Base-by-base conservation (phyloP, 768 basidiomycete genomes). In the Fistulinella prunicolor region DNA sequence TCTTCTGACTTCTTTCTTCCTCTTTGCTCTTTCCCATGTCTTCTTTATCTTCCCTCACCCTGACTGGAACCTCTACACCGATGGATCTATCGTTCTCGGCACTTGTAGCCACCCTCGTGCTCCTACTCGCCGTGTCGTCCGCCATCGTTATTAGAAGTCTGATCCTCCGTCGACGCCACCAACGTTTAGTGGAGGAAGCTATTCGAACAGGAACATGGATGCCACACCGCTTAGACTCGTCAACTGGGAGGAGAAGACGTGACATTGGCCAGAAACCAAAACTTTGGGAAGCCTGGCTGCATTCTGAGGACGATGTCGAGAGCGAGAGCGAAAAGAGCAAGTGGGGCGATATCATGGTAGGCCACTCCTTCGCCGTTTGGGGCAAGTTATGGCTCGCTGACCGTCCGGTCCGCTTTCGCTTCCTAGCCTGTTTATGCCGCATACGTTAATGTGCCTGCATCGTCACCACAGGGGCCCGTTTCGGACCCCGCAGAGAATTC, bases 141-240 rank as follows among this genome's bases (percentile, higher is more conserved):
- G 82, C 82, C 12, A 84, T 86, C 59, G 77, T 86, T 50, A 54
- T 78, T 38, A 81, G 85, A 29, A 85, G 82, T 19, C 73, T 85
- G 49, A 51, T 85, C 34, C 71, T 86, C n/a, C 75, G 85, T 3
- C 67, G 82, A 13, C 76, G 85, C 4, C 80, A 82, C 47, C 75
- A 79, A 16, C 73, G 72, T 6, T 61, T 81, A 57, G 69, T 85
- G 26, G 81, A 79, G 44, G 81, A 85, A 50, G 83, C 82, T 16
- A 84, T 85, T 53, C 70, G 76, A 20, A 79, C 81, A 49, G 83
- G 83, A 9, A 81, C 82, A 7, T 84, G 80, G 76, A 51, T 78
- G 9, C 75, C 78, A 12, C 22, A 49, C n/a, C 54, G 41, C 26
- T 47, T 51, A 16, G 53, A 56, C 19, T 43, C 60, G 1, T 10